Evolutionary conservation across 805 yeast genomes (phyloP).

Genomic region (Isabelozyma gotoi): DNA sequence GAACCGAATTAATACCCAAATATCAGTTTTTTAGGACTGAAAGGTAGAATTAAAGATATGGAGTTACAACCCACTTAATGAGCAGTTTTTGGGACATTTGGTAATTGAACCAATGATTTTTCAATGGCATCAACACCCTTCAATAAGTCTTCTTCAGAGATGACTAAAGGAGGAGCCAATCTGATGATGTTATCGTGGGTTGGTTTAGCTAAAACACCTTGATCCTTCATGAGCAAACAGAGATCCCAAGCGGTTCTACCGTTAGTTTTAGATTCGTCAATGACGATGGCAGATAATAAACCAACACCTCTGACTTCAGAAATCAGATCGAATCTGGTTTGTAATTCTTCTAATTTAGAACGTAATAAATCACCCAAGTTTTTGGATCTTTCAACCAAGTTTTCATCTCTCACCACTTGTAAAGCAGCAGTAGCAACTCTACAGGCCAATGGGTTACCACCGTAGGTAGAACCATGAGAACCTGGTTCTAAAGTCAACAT

Average conservation of each 20-base stretch:
- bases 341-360: slow-evolving; percentile 53
- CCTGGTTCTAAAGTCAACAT: slow-evolving; percentile 92
- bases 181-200: slow-evolving; percentile 95
- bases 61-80: slow-evolving; percentile 27
- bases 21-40: not conserved
- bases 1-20: not conserved
- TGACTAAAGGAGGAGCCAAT: slow-evolving; percentile 93
- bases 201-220: slow-evolving; percentile 93
- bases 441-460: slow-evolving; percentile 95
- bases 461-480: slow-evolving; percentile 96
- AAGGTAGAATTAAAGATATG: not conserved
- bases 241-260: slow-evolving; percentile 97
- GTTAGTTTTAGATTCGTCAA: slow-evolving; percentile 77
- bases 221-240: slow-evolving; percentile 82
- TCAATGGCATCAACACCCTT: slow-evolving; percentile 78
- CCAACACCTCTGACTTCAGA: slow-evolving; percentile 81
- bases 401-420: slow-evolving; percentile 85
- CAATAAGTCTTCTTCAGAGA: slow-evolving; percentile 79
- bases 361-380: slow-evolving; percentile 71
- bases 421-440: slow-evolving; percentile 92
- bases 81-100: slow-evolving; percentile 49
- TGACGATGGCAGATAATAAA: slow-evolving; percentile 84
- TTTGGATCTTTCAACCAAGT: slow-evolving; percentile 74
- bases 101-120: slow-evolving; percentile 53
- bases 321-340: slow-evolving; percentile 48